Base-by-base conservation (phyloP, 805 yeast species). In the Saccharomyces eubayanus region DNA sequence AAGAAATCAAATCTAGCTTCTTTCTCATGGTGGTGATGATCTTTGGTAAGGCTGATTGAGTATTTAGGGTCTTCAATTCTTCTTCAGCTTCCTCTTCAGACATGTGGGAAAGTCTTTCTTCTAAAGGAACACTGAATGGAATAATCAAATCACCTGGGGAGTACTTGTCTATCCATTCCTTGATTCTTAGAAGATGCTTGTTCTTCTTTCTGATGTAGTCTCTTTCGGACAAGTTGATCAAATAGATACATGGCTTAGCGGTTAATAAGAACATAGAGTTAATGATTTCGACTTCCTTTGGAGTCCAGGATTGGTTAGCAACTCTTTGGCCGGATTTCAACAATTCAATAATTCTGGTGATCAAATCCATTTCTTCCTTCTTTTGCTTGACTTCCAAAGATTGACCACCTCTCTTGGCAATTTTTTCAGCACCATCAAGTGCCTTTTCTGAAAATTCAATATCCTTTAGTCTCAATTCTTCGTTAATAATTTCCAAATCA, bases 401-500 rank as follows among this genome's bases (percentile, higher is more conserved):
- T 72, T 87, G 96, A 57, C 89, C 96, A 68, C 94, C 96, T 77
- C 88, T 85, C 76, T 76, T 85, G 72, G 87, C 85, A 72, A 84
- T 80, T 77, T 84, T 88, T 71, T 82, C 89, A 61, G 83, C 80
- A 66, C 80, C 84, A 77, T 80, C 96, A 68, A 79, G 81, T 71
- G 84, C 85, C 78, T 89, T 91, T 66, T 83, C 83, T 61, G 91
- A 86, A 68, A 94, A 94, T 75, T 94, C 99, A 63, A 94, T 90
- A 74, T 94, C 99, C 77, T 94, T 94, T 70, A 92, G 80, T 76
- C 97, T 85, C 73, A 94, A 82, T 77, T 94, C 99, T 60, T 87
- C 88, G 62, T 80, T 79, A 69, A 94, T 89, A 70, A 94, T 92
- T 61, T 88, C 94, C 74, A 94, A 81, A 75, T 94, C 99, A 70